Conservation (phyloP, 148 eudicot species). For the Cornus controversa region DNA sequence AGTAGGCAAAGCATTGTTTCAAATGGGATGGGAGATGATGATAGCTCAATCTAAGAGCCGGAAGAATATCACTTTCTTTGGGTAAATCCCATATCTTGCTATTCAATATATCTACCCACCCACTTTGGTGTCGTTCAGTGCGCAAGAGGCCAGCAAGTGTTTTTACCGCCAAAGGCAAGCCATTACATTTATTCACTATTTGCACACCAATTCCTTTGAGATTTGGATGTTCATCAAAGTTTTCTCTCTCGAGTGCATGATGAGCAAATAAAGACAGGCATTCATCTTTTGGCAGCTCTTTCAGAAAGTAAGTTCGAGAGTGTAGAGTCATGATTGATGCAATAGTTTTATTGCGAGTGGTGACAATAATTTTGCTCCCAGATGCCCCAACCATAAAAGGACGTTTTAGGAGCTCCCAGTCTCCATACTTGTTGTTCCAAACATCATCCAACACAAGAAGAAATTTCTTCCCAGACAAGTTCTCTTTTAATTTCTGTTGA, state of each 20-base stretch:
- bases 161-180: conserved; percentile 31
- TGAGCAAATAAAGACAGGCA: neutral
- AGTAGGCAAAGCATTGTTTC: conserved; percentile 24
- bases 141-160: conserved; percentile 22
- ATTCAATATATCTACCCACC: conserved; percentile 18
- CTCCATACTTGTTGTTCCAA: conserved; percentile 15
- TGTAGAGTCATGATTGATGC: conserved; percentile 10
- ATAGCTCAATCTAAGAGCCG: conserved; percentile 21
- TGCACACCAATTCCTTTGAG: conserved; percentile 7
- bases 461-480: conserved; percentile 9
- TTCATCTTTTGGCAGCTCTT: neutral
- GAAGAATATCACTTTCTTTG: neutral
- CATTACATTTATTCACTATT: conserved; percentile 20
- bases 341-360: conserved; percentile 10
- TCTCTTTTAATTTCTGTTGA: conserved; percentile 1
- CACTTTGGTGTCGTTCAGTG: neutral
- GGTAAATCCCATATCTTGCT: neutral
- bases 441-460: conserved; percentile 23
- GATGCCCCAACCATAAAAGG: conserved; percentile 6
- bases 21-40: conserved; percentile 25
- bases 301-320: conserved; percentile 2
- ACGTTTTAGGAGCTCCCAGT: neutral
- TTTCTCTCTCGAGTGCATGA: neutral
- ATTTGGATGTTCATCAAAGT: neutral
- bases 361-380: conserved; percentile 25